A percentile compares a stretch with the other conserved stretches of the same genome.
Evolutionary conservation across 2,329 filamentous ascomycete genomes (phyloP).

Genomic region (Fusarium bactridioides): DNA sequence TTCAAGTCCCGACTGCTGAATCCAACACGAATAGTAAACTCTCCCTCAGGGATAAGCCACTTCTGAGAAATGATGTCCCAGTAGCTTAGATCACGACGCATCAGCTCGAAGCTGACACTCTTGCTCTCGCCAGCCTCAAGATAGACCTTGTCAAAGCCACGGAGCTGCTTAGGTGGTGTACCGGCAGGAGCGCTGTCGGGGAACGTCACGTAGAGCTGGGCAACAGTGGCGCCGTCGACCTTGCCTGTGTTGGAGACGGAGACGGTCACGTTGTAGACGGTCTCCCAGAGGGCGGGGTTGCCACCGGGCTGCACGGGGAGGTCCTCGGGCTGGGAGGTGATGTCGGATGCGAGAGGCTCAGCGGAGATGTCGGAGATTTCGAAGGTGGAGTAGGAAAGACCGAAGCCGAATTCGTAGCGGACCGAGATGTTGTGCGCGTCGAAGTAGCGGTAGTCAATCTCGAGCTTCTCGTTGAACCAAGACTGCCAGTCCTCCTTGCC

Average conservation of each 20-base stretch:
- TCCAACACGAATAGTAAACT: conserved; percentile 39
- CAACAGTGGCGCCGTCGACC: conserved; percentile 57
- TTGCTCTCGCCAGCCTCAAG: conserved; percentile 52
- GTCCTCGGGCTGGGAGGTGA: conserved; percentile 43
- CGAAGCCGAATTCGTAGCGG: conserved; percentile 72
- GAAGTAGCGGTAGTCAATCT: conserved; percentile 74
- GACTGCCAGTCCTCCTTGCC: conserved; percentile 53
- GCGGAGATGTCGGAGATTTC: conserved; percentile 51
- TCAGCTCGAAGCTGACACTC: conserved; percentile 55
- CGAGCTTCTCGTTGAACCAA: conserved; percentile 68
- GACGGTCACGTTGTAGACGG: conserved; percentile 56
- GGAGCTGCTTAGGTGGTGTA: conserved; percentile 58
- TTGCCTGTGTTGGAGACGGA: conserved; percentile 60
- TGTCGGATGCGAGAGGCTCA: conserved; percentile 27
- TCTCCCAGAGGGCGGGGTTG: conserved; percentile 61
- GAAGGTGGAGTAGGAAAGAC: conserved; percentile 73
- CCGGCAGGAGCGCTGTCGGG: conserved; percentile 47
- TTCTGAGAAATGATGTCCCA: conserved; percentile 55
- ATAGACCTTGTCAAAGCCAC: conserved; percentile 60
- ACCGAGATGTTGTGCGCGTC: conserved; percentile 66
- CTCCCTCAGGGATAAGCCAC: conserved; percentile 47
- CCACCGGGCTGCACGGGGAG: conserved; percentile 58
- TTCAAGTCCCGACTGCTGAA: conserved; percentile 42
- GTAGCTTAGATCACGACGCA: conserved; percentile 57
- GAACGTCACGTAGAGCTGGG: conserved; percentile 64